Evolutionary conservation across 208 protist genomes (phyloP), one percentile per base, ranked within the genome.

Genomic region (Tritrichomonas foetus): DNA sequence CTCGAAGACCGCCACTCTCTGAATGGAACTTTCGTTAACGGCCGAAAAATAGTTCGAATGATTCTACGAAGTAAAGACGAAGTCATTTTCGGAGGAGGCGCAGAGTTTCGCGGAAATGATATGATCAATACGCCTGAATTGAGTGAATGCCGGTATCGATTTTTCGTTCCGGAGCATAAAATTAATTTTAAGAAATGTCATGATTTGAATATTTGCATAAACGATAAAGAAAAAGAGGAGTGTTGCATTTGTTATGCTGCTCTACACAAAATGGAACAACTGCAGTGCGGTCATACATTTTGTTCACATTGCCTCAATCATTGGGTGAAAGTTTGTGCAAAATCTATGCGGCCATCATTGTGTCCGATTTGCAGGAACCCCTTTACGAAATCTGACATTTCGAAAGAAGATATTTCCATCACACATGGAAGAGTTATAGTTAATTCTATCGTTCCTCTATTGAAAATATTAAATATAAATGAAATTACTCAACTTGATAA

Each of bases 21-120:
- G 13, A 89, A 89, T 89, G 78, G 78, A 33, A 89, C 78, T 57
- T 89, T 89, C 39, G 47, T 89, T 3, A 89, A 89, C 44, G 44
- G 47, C 0, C 8, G 47, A 57, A 89, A 89, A 89, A 89, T 89
- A 57, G 14, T 57, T 39, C 44, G 78, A 39, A 27, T 41, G 3
- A 20, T 44, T 44, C 27, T 89, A 22, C 16, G 20, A 39, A 25
- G 57, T 57, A 57, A 57, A 57, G 78, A 89, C 44, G 78, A 89
- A 57, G 30, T 89, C 30, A 33, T 89, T 8, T 89, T 89, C 39
- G 78, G 41, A 22, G 78, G 78, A 16, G 78, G 78, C 16, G 30
- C 44, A 53, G 5, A 53, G 14, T 57, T 53, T 89, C 3, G 33
- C 8, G 41, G 53, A 20, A 22, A 27, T 36, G 78, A 89, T 16